A percentile compares a stretch with the other conserved stretches of the same genome.
phyloP scores from a whole-genome alignment of 768 basidiomycete species.

The Artomyces pyxidatus region DNA sequence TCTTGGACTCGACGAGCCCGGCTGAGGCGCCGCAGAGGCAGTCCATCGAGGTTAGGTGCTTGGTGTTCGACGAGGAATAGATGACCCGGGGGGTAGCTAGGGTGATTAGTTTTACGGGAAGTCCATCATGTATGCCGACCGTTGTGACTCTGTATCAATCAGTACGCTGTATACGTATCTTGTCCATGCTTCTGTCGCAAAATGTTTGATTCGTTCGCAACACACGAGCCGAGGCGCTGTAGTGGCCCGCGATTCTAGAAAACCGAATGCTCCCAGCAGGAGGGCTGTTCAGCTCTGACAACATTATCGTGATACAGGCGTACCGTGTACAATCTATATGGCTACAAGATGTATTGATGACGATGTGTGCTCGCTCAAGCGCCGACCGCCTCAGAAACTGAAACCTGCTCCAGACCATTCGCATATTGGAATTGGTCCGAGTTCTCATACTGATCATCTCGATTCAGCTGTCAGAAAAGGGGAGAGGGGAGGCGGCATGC shows the following conservation, averaged over 20 bases:
- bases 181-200: background rate
- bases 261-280: no score
- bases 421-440: slow-evolving; percentile 79
- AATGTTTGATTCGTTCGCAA: no score
- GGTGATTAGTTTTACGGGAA: background rate
- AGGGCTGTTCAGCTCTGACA: background rate
- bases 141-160: background rate
- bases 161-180: background rate
- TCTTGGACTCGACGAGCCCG: slow-evolving; percentile 28
- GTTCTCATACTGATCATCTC: slow-evolving; percentile 56
- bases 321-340: background rate
- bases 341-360: background rate
- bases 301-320: background rate
- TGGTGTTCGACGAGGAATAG: slow-evolving; percentile 36
- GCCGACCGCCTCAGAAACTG: slow-evolving; percentile 12
- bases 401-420: slow-evolving; percentile 31
- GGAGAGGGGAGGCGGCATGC: slow-evolving; percentile 16
- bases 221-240: no score
- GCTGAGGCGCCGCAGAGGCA: slow-evolving; percentile 30
- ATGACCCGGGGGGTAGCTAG: no score
- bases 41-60: slow-evolving; percentile 35
- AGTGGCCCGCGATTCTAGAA: no score
- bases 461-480: background rate
- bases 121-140: background rate
- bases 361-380: slow-evolving; percentile 15